Base-by-base conservation (phyloP, 2,329 filamentous ascomycete genomes). In the Apiospora hydei region DNA sequence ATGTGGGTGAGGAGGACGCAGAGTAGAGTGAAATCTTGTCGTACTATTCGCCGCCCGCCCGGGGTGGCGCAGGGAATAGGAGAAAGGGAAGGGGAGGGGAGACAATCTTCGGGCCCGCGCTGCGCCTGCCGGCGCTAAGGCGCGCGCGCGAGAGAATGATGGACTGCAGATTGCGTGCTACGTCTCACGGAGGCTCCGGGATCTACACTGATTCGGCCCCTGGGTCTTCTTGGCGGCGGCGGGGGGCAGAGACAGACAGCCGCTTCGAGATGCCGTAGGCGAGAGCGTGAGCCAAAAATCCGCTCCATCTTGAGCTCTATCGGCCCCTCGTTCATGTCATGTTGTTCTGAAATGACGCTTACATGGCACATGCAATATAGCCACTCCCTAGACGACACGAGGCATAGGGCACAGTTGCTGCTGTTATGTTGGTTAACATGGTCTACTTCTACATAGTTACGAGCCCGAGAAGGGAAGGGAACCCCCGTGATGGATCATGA, bases 121-220 rank as follows among this genome's bases (percentile, higher is more conserved):
- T 64, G 57, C 57, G 57, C 34, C 21, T 64, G 18, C 57, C 57
- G 57, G 57, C 57, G 41, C 57, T 41, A 64, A 41, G 57, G 34
- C 30, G 18, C n/a, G 18, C n/a, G 7, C 18, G 53, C 7, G 53
- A 34, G 16, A 18, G 18, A 38, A 38, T 41, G 30, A 41, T 41
- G 41, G 57, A 64, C 34, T 64, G 34, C 57, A 41, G 57, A 38
- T 38, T 41, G 34, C 16, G 53, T 64, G 34, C 18, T 41, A 41
- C 57, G 57, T 64, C 57, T 41, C 10, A 41, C 57, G 30, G 57
- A 41, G 57, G 30, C 34, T 64, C 18, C 57, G 34, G 30, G 30
- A 64, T 11, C 34, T 64, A n/a, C 34, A 18, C 34, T 64, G 57
- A n/a, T 64, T 41, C 57, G 57, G 34, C 30, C 57, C 57, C 57